Evolutionary conservation across 805 yeast genomes (phyloP), one percentile per base, ranked within the genome.

Genomic region (Candida railenensis): DNA sequence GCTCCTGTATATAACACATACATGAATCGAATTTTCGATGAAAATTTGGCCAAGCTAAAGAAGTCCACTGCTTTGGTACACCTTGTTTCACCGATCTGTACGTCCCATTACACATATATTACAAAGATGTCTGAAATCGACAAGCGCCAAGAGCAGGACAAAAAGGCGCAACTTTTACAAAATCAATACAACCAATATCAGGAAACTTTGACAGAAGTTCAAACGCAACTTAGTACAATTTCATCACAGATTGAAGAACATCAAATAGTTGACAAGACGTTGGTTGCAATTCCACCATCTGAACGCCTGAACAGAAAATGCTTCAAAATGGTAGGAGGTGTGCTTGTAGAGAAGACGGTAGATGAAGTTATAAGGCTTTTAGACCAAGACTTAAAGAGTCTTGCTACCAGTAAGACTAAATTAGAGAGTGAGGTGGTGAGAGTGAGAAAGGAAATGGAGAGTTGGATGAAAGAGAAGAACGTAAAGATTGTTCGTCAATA

Each of bases 271-370:
- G 73, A 69, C 55, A 62, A 66, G 49, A 71, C 76, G 11, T 59
- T 73, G 48, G 53, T 58, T 12, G 62, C 61, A 21, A 67, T 72
- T 15, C 61, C 63, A 3, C 67, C 71, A 3, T 63, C 58, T 21
- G 51, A 63, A 30, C 61, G 75, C 48, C 45, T 55, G 2, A 81
- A 77, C 39, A 80, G 99, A 50, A 83, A 84, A 60, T 89, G 97
- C 59, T 90, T 82, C 68, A 82, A 96, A 57, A 89, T 94, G 97
- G 79, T 92, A 28, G 97, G 97, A 21, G 95, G 96, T 8, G 96
- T 91, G 3, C 74, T 92, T 28, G 87, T 91, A 15, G 95, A 90
- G 59, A 84, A 87, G 53, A 76, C 83, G 3, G 94, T 89, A 3
- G 83, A 76, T n/a, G 89, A 87, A 36, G 94, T 91, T 3, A 66